Base-by-base conservation (phyloP, 1,284 basidiomycete genomes). In the Fomitopsis betulina region DNA sequence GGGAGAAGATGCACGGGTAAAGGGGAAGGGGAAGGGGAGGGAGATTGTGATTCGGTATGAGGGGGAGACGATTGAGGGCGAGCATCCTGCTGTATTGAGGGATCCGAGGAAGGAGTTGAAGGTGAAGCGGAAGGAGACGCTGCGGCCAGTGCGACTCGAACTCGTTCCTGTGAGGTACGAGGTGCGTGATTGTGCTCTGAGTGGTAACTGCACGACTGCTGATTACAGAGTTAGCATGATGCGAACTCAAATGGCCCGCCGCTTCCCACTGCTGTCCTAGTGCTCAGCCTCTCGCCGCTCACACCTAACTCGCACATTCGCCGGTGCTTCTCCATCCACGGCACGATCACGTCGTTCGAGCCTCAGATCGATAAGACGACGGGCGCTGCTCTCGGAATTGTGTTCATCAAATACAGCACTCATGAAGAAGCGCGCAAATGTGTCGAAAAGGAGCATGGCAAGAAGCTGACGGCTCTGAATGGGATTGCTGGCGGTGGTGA, bases 341-440 rank as follows among this genome's bases (percentile, higher is more conserved):
- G 95, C 1, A 70, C 77, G 12, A 79, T 96, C 65, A 67, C 79
- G 10, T 82, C 86, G 12, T 87, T 92, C 58, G 90, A 95, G 62
- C 83, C 89, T 38, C 92, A 95, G 69, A 83, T 91, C 60, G 91
- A 97, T 73, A 81, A 83, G 51, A 80, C 82, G 55, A 94, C 87
- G 21, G 94, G 94, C 13, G 87, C 85, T 61, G 85, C 89, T 15
- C 80, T 98, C 3, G 95, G 95, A 6, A 85, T 98, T 42, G 86
- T 92, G 54, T 86, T 84, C 68, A 81, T 98, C 65, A 85, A 83
- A 61, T 98, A 83, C 70, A 72, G 68, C 8, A 73, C 76, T 0
- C 80, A 83, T 59, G 83, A 84, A 19, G 84, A 87, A 58, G 88
- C 87, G 56, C 80, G 73, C 70, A 78, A 72, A 63, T 93, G 86